Evolutionary conservation across 441 rosid species (phyloP).

Genomic region (Jatropha multifida): DNA sequence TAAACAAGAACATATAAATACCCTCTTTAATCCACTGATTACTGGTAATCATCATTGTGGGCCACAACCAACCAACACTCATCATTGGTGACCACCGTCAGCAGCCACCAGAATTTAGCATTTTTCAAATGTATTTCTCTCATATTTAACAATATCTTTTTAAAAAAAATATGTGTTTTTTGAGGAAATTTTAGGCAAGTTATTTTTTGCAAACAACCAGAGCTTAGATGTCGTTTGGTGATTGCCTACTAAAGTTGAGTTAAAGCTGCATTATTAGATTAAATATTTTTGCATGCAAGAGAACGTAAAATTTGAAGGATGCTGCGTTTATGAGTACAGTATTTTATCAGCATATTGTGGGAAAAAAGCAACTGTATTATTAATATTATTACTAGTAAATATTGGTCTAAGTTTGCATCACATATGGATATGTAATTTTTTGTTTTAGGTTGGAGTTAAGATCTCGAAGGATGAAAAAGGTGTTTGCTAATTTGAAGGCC

Average conservation of each 20-base stretch:
- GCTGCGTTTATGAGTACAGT: not conserved
- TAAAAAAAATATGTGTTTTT: too few species aligned
- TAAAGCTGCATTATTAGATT: not conserved
- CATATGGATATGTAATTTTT: not conserved
- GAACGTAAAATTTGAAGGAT: not conserved
- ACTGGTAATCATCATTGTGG: too few species aligned
- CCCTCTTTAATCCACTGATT: too few species aligned
- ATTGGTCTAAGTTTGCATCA: not conserved
- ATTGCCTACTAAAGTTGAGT: not conserved
- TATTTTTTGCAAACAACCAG: too few species aligned
- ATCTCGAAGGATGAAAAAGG: slow-evolving; percentile 72
- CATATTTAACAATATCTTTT: too few species aligned
- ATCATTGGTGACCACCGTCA: too few species aligned
- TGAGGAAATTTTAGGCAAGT: too few species aligned
- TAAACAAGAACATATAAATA: too few species aligned
- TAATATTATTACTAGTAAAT: not conserved
- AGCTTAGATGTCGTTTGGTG: too few species aligned
- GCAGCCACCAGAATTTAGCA: too few species aligned
- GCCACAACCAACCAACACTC: too few species aligned
- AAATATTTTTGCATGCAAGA: not conserved
- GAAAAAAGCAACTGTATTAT: not conserved
- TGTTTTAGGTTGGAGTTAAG: slow-evolving; percentile 38
- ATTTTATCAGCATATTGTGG: not conserved
- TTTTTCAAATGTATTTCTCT: too few species aligned
- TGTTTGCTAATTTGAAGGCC: slow-evolving; percentile 86